These are phyloP conservation scores for Penicillium manginii DNA, from an alignment of 495 filamentous ascomycete genomes.

Conservation along the genomic window DNA sequence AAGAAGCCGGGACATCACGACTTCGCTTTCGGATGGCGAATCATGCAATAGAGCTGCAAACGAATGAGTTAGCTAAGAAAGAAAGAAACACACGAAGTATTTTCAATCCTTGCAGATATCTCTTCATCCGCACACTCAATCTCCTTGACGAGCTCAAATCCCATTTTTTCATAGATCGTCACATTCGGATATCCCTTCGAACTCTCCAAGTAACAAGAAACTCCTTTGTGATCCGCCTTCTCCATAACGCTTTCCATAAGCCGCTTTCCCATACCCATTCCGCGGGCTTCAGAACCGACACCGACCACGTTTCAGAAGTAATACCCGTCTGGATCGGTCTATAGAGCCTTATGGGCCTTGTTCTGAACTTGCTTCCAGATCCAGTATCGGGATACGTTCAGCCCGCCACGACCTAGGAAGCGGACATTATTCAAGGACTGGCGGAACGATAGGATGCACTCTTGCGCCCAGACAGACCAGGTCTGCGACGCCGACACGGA, in stretches of 20 bases:
- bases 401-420: constrained; percentile 63
- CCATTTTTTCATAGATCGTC: constrained; percentile 67
- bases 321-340: constrained; percentile 55
- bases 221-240: constrained; percentile 60
- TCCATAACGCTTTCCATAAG: constrained; percentile 62
- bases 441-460: constrained; percentile 60
- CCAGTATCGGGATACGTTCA: constrained; percentile 64
- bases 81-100: not conserved
- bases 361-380: constrained; percentile 54
- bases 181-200: constrained; percentile 65
- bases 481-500: constrained; percentile 38
- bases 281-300: constrained; percentile 61
- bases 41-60: constrained; percentile 33
- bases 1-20: constrained; percentile 7
- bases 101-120: constrained; percentile 44
- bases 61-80: not conserved
- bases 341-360: constrained; percentile 39
- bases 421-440: constrained; percentile 65
- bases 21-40: constrained; percentile 24
- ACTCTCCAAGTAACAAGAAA: constrained; percentile 67
- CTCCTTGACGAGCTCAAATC: constrained; percentile 62
- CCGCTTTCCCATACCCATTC: constrained; percentile 60
- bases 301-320: constrained; percentile 74
- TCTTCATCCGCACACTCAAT: constrained; percentile 64
- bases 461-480: constrained; percentile 60